A percentile compares a stretch with the other conserved stretches of the same genome.
Conservation (phyloP, 1,284 basidiomycete genomes). For the Malassezia dermatis region DNA sequence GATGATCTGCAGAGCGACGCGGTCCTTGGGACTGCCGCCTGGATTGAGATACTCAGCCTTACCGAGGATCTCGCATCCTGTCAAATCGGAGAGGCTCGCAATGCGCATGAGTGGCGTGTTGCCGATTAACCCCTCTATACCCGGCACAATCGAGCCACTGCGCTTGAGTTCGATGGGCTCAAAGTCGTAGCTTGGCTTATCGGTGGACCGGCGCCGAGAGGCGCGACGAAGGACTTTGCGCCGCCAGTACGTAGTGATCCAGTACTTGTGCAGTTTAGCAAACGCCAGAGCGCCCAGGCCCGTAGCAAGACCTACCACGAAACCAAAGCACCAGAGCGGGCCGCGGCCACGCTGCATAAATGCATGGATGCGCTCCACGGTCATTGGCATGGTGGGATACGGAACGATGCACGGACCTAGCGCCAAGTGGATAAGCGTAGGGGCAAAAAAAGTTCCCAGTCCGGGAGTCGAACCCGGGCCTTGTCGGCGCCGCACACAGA, state of each 20-base stretch:
- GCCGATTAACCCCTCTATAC: conserved; percentile 42
- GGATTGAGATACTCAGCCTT: conserved; percentile 96
- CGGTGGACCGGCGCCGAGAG: conserved; percentile 21
- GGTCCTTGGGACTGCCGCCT: conserved; percentile 92
- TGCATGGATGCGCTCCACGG: neutral
- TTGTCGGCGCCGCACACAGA: conserved; percentile 17
- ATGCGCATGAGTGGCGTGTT: conserved; percentile 90
- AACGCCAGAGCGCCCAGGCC: conserved; percentile 20
- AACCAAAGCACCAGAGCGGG: conserved; percentile 27
- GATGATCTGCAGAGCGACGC: conserved; percentile 71
- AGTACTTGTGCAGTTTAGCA: conserved; percentile 7
- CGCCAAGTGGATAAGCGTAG: neutral
- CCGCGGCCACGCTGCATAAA: neutral
- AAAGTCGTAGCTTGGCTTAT: conserved; percentile 27
- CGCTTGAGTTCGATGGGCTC: conserved; percentile 7
- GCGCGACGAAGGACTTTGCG: conserved; percentile 7
- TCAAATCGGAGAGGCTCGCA: conserved; percentile 73
- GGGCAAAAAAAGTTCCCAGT: conserved; percentile 18
- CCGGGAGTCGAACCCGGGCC: conserved; percentile 23
- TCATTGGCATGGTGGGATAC: neutral
- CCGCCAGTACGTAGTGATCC: neutral
- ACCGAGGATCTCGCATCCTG: conserved; percentile 90
- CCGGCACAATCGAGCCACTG: conserved; percentile 5
- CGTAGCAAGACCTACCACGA: conserved; percentile 32
- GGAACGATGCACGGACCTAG: neutral